Conservation (phyloP, 192 early-diverging fungal species). For the Entomortierella beljakovae region DNA sequence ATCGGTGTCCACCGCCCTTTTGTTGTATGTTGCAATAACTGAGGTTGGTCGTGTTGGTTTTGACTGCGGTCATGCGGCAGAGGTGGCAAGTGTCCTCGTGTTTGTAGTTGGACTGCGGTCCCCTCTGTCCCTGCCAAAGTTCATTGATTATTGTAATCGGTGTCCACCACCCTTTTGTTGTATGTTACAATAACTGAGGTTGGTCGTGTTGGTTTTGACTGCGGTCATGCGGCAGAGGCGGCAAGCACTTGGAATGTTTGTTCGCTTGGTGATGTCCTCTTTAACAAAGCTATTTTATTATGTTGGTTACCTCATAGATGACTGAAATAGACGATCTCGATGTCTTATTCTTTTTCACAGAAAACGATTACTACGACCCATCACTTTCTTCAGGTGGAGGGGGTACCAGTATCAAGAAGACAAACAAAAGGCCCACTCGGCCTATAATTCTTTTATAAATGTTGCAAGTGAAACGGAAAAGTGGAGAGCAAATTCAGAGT, state of each 20-base stretch:
- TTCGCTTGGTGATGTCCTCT: neutral
- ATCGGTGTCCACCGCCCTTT: conserved; percentile 22
- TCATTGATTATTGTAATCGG: conserved; percentile 1
- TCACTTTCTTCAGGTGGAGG: conserved; percentile 19
- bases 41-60: conserved; percentile 22
- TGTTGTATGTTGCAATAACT: conserved; percentile 14
- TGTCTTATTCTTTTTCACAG: conserved; percentile 3
- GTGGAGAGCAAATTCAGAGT: neutral
- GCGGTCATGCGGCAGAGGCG: conserved; percentile 23
- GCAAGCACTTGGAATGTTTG: conserved; percentile 4
- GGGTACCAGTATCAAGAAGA: conserved; percentile 1
- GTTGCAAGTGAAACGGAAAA: neutral
- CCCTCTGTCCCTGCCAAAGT: conserved; percentile 35
- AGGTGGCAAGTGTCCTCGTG: conserved; percentile 10
- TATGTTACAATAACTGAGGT: conserved; percentile 15
- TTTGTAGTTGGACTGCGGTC: conserved; percentile 35
- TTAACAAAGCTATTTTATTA: neutral
- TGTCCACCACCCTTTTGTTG: conserved; percentile 30
- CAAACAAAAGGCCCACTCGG: neutral
- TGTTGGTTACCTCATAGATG: neutral
- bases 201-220: conserved; percentile 25
- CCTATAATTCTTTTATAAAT: neutral
- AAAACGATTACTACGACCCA: conserved; percentile 2
- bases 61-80: conserved; percentile 28
- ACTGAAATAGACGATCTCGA: too few species aligned